Evolutionary conservation across 1,139 yeast genomes (phyloP), one percentile per base, ranked within the genome.

Genomic region (Pneumocystis wakefieldiae): DNA sequence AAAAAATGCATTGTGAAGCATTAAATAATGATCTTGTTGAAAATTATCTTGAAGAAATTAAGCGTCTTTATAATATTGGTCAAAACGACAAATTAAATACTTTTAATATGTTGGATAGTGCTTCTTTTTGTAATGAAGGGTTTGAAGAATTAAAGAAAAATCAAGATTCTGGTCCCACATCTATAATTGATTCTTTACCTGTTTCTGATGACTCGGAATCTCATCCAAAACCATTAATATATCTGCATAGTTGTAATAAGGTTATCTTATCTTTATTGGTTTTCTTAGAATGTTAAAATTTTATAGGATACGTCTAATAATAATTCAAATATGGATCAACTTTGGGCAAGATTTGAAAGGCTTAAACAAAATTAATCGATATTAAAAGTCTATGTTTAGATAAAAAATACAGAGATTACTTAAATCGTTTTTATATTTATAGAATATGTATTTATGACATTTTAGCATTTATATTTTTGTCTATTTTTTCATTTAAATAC

Each of bases 11-110:
- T 29, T 81, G 85, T 1, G 83, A 81, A 62, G 84, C 95, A 2
- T 96, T 96, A 0, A 75, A 80, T 3, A 80, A 78, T 58, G 83
- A 80, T 35, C 77, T 89, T 65, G 95, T 89, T 1, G 78, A 80
- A 32, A 74, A 87, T 66, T 90, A 90, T 71, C 76, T 90, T 67
- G 77, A 81, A 65, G 97, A 90, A 70, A 89, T 90, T 66, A 95
- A 96, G 0, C 77, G 79, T 65, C 87, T 95, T 0, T 90, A 90
- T 71, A 80, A 80, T 58, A 94, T 85, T 1, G 88, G 91, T 0
- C 88, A 82, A 70, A 64, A 62, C 53, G 62, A 62, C 24, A 66
- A 66, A 24, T 67, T 62, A 48, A 10, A 24, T 14, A 19, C 32
- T 24, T 48, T 5, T 48, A 24, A 48, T 5, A 24, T 17, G 2